A percentile compares a stretch with the other conserved stretches of the same genome.
These are phyloP conservation scores for Cladobotryum mycophilum DNA, from an alignment of 2,329 filamentous ascomycete genomes.

Conservation along the genomic window DNA sequence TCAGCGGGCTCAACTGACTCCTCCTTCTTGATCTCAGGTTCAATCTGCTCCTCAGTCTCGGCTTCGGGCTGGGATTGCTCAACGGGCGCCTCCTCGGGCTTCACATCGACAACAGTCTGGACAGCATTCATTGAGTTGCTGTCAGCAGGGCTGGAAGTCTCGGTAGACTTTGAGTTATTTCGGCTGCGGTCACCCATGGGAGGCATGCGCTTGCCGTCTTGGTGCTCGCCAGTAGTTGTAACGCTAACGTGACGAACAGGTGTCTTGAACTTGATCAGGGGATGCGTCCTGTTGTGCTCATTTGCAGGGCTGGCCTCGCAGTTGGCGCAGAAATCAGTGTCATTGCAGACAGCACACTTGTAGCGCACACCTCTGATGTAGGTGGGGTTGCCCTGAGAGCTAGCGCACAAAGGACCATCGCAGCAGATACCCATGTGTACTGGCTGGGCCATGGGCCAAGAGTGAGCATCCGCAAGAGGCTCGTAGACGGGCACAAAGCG, in stretches of 20 bases:
- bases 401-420: constrained; percentile 81
- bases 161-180: constrained; percentile 44
- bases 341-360: constrained; percentile 95
- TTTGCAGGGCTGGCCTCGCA: constrained; percentile 87
- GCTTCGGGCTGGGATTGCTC: constrained; percentile 15
- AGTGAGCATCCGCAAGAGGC: constrained; percentile 39
- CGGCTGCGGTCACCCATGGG: constrained; percentile 60
- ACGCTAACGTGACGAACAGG: constrained; percentile 84
- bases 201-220: constrained; percentile 57
- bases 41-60: constrained; percentile 15
- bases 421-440: constrained; percentile 86
- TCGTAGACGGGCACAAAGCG: constrained; percentile 87
- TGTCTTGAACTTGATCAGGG: constrained; percentile 93
- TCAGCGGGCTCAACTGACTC: constrained; percentile 11
- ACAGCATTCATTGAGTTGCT: constrained; percentile 47
- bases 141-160: constrained; percentile 35
- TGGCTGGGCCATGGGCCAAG: constrained; percentile 22
- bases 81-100: constrained; percentile 46
- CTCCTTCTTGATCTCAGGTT: constrained; percentile 18
- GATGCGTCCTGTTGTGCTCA: constrained; percentile 89
- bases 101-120: constrained; percentile 67
- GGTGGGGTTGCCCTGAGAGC: constrained; percentile 44
- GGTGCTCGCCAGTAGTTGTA: constrained; percentile 74
- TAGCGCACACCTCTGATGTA: constrained; percentile 87
- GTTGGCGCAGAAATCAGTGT: constrained; percentile 88